Evolutionary conservation across 2,329 filamentous ascomycete genomes (phyloP).

Genomic region (Aspergillus niger): DNA sequence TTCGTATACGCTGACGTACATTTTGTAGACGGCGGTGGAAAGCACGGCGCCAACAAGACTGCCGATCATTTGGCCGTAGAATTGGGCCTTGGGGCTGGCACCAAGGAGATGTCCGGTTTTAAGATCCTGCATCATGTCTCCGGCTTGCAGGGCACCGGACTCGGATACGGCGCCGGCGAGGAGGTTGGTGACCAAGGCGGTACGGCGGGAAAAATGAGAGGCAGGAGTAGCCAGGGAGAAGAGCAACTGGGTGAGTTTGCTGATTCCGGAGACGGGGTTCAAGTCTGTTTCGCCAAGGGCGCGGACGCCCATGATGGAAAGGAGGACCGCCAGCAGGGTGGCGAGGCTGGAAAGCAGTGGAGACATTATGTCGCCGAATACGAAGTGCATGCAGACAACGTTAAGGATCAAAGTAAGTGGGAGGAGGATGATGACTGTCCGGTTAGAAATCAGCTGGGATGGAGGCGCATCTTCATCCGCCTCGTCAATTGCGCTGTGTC

Average conservation of each 20-base stretch:
- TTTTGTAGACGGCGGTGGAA: conserved; percentile 80
- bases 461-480: conserved; percentile 77
- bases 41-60: conserved; percentile 82
- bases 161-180: conserved; percentile 88
- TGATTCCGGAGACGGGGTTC: conserved; percentile 94
- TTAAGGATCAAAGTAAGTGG: conserved; percentile 76
- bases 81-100: conserved; percentile 90
- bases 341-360: conserved; percentile 74
- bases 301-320: conserved; percentile 66
- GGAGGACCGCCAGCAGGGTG: conserved; percentile 76
- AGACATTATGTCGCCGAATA: conserved; percentile 82
- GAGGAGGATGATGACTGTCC: conserved; percentile 73
- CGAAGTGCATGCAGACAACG: conserved; percentile 74
- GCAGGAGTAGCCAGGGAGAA: conserved; percentile 88
- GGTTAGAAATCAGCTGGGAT: conserved; percentile 75
- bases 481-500: conserved; percentile 32
- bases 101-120: conserved; percentile 94
- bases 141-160: conserved; percentile 85
- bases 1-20: conserved; percentile 87
- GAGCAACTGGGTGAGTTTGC: conserved; percentile 92
- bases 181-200: conserved; percentile 88
- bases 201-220: conserved; percentile 73
- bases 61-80: conserved; percentile 94
- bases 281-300: conserved; percentile 81
- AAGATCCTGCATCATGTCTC: conserved; percentile 94